Evolutionary conservation across 176 grass and related monocot genomes (phyloP).

Genomic region (Musa beccarii): DNA sequence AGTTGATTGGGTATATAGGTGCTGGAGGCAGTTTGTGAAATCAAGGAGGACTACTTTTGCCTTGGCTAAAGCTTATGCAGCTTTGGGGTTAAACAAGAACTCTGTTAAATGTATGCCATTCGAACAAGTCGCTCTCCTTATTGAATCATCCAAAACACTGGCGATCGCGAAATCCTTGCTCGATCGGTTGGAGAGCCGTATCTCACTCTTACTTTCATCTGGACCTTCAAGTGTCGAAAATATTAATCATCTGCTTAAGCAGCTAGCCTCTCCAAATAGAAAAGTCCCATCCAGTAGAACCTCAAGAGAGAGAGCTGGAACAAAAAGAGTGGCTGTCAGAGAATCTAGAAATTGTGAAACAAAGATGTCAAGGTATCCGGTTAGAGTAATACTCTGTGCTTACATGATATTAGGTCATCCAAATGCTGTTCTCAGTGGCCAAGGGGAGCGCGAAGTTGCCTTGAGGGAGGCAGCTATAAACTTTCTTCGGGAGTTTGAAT

Average conservation of each 20-base stretch:
- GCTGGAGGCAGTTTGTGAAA: conserved; percentile 85
- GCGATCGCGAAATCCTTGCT: conserved; percentile 60
- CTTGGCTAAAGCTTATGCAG: conserved; percentile 58
- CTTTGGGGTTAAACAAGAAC: conserved; percentile 58
- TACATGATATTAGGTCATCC: conserved; percentile 99
- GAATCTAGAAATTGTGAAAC: conserved; percentile 25
- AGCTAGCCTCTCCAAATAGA: conserved; percentile 66
- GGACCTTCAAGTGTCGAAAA: conserved; percentile 40
- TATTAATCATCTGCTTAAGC: conserved; percentile 88
- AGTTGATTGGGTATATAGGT: conserved; percentile 31
- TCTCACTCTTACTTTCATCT: conserved; percentile 35
- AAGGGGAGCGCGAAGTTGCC: conserved; percentile 57
- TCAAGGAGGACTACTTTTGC: conserved; percentile 54
- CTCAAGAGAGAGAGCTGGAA: conserved; percentile 24
- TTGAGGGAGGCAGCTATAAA: conserved; percentile 57
- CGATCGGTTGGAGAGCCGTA: conserved; percentile 57
- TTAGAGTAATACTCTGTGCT: conserved; percentile 77
- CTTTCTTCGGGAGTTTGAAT: conserved; percentile 59
- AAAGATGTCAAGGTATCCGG: conserved; percentile 61
- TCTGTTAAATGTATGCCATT: conserved; percentile 84
- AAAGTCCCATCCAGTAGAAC: conserved; percentile 28
- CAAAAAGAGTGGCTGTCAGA: conserved; percentile 30
- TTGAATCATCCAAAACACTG: conserved; percentile 59
- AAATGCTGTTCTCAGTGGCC: conserved; percentile 83
- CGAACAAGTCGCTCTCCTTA: conserved; percentile 68